These are phyloP conservation scores for Dillenia turbinata DNA, from an alignment of 164 flowering plant species.

Conservation along the genomic window DNA sequence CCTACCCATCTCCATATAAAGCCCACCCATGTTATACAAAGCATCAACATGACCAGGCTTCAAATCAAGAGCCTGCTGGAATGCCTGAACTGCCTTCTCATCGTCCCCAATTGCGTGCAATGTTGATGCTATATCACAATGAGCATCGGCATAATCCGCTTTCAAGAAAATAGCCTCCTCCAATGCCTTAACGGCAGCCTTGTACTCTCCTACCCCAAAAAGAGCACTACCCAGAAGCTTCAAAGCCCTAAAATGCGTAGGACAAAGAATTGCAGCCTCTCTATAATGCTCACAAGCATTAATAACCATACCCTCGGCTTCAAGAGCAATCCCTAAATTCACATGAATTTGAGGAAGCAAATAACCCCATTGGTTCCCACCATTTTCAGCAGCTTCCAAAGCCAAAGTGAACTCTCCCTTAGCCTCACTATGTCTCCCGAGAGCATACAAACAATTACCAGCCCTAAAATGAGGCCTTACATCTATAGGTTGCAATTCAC, in stretches of 20 bases:
- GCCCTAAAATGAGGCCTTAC: constrained; percentile 89
- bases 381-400: constrained; percentile 85
- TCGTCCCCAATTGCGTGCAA: constrained; percentile 88
- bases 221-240: constrained; percentile 98
- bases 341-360: constrained; percentile 97
- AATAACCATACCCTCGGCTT: constrained; percentile 94
- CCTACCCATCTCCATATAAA: constrained; percentile 92
- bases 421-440: constrained; percentile 61
- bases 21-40: constrained; percentile 86
- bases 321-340: constrained; percentile 88
- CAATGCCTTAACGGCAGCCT: constrained; percentile 96
- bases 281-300: constrained; percentile 97
- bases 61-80: constrained; percentile 95
- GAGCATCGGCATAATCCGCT: constrained; percentile 94
- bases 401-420: constrained; percentile 79
- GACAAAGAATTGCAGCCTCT: constrained; percentile 95
- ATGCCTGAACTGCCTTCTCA: constrained; percentile 92
- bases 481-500: constrained; percentile 88
- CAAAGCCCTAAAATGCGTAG: constrained; percentile 91
- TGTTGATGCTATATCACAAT: constrained; percentile 98
- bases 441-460: constrained; percentile 73
- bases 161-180: constrained; percentile 93
- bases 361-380: constrained; percentile 86
- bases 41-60: constrained; percentile 98
- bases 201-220: constrained; percentile 96